Conservation (phyloP, 2,329 filamentous ascomycete genomes). For the Ophiobolus disseminans region DNA sequence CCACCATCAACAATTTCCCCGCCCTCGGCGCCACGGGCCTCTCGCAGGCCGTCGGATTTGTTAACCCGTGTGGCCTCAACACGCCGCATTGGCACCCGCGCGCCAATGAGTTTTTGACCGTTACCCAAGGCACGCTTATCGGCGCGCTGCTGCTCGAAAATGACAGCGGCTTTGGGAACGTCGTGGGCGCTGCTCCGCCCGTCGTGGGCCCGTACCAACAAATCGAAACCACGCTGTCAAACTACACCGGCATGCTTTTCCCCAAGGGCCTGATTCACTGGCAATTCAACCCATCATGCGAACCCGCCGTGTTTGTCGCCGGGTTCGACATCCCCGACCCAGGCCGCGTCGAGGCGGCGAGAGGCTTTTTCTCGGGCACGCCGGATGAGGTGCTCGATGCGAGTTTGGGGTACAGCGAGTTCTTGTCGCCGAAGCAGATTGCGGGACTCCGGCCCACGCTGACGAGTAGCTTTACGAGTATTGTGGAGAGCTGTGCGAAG, state of each 20-base stretch:
- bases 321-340: constrained; percentile 49
- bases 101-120: constrained; percentile 50
- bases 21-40: constrained; percentile 61
- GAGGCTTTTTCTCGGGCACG: constrained; percentile 39
- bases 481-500: constrained; percentile 27
- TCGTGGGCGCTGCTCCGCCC: constrained; percentile 25
- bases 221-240: constrained; percentile 43
- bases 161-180: constrained; percentile 27
- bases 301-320: constrained; percentile 49
- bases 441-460: constrained; percentile 16
- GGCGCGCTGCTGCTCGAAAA: constrained; percentile 51
- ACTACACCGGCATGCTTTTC: constrained; percentile 50
- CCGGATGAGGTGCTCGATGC: constrained; percentile 27
- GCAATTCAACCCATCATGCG: constrained; percentile 52
- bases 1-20: constrained; percentile 65
- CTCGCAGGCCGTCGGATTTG: constrained; percentile 60
- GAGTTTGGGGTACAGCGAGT: constrained; percentile 22
- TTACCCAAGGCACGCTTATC: constrained; percentile 45
- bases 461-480: constrained; percentile 23
- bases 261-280: constrained; percentile 52
- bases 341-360: constrained; percentile 38
- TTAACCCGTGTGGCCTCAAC: constrained; percentile 61
- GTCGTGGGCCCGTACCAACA: constrained; percentile 29
- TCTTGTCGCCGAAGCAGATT: constrained; percentile 23
- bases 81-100: constrained; percentile 52